These are phyloP conservation scores for Clonostachys rosea DNA, from an alignment of 2,329 filamentous ascomycete genomes.

Conservation along the genomic window DNA sequence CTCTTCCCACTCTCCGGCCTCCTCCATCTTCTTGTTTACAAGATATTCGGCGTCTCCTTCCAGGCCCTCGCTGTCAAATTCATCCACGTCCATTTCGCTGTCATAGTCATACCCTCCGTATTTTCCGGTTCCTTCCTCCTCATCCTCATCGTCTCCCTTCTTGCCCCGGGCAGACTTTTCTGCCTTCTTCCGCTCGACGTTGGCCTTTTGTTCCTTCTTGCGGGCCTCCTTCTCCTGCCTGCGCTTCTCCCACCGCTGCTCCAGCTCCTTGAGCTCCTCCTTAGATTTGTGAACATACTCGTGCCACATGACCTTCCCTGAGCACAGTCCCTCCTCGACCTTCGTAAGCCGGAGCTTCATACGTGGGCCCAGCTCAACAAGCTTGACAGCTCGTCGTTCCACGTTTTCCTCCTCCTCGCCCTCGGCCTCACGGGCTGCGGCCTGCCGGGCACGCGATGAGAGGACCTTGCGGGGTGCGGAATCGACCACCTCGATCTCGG, in stretches of 20 bases:
- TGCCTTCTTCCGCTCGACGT: conserved; percentile 78
- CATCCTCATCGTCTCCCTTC: conserved; percentile 29
- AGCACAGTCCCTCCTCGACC: conserved; percentile 89
- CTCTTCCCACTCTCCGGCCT: conserved; percentile 47
- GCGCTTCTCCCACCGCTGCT: conserved; percentile 76
- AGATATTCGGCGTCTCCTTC: conserved; percentile 44
- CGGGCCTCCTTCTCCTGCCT: conserved; percentile 78
- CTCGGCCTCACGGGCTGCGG: conserved; percentile 32
- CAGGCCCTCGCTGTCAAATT: conserved; percentile 45
- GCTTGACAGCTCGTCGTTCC: conserved; percentile 83
- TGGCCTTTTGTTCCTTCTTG: conserved; percentile 79
- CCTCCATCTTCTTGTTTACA: conserved; percentile 42
- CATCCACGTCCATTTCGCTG: conserved; percentile 38
- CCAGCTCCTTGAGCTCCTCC: conserved; percentile 71
- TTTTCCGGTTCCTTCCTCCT: conserved; percentile 27
- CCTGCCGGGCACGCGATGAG: conserved; percentile 42
- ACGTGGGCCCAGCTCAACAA: conserved; percentile 87
- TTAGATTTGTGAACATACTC: conserved; percentile 85
- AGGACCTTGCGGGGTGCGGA: conserved; percentile 59
- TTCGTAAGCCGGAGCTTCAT: conserved; percentile 89
- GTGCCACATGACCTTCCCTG: conserved; percentile 95
- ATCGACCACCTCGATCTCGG: conserved; percentile 83
- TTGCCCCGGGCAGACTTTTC: conserved; percentile 33
- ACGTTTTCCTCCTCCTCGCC: conserved; percentile 52
- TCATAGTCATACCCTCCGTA: conserved; percentile 34